Evolutionary conservation across 208 protist species (phyloP).

Genomic region (Entamoeba moshkovskii): DNA sequence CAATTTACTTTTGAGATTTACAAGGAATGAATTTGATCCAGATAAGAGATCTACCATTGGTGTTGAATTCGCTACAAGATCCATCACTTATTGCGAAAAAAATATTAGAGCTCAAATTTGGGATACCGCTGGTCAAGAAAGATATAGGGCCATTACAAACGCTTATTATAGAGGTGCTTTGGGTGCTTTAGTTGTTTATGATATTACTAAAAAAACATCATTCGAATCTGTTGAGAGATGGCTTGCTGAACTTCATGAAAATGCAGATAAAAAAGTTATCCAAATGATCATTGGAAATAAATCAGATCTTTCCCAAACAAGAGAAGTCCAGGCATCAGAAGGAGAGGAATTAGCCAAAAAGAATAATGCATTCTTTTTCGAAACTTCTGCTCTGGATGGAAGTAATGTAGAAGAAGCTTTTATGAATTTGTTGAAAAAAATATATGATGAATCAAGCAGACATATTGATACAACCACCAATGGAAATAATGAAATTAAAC

Average conservation of each 20-base stretch:
- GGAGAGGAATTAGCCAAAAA: neutral
- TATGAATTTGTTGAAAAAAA: neutral
- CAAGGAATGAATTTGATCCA: neutral
- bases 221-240: slow-evolving; percentile 11
- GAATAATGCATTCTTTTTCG: neutral
- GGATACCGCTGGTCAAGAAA: slow-evolving; percentile 1
- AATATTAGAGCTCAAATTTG: neutral
- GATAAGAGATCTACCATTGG: neutral
- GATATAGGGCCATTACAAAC: neutral
- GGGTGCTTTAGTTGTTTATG: slow-evolving; percentile 13
- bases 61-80: neutral
- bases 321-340: neutral
- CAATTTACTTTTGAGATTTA: neutral
- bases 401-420: neutral
- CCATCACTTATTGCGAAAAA: neutral
- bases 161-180: slow-evolving; percentile 13
- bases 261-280: neutral
- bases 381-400: neutral
- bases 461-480: neutral
- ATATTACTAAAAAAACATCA: slow-evolving; percentile 6
- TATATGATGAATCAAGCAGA: neutral
- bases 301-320: neutral
- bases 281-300: neutral
- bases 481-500: neutral
- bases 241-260: neutral